Evolutionary conservation across 169 alveolate species (phyloP).

Genomic region (Theileria parva): DNA sequence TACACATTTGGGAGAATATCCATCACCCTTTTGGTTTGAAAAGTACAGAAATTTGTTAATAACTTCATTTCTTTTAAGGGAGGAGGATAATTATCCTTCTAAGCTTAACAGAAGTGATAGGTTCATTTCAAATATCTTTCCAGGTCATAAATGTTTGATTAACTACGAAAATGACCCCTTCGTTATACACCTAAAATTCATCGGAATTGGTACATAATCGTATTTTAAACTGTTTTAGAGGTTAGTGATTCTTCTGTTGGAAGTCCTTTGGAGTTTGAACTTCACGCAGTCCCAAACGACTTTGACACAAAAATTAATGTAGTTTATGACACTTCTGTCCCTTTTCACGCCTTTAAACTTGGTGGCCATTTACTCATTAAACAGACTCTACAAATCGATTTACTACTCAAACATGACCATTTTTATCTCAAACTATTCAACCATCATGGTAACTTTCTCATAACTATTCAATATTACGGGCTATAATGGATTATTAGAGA

Average conservation of each 20-base stretch:
- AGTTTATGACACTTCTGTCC: not conserved
- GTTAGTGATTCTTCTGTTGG: not conserved
- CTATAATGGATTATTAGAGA: not conserved
- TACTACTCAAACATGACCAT: slow-evolving; percentile 10
- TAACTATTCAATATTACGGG: too few relatives aligned
- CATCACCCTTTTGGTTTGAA: slow-evolving; percentile 16
- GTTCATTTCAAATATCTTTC: not conserved
- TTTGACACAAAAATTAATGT: not conserved
- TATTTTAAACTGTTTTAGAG: not conserved
- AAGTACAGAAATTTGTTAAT: slow-evolving; percentile 28
- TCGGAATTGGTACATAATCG: slow-evolving; percentile 2
- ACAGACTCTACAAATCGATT: slow-evolving; percentile 12
- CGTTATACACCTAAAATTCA: slow-evolving; percentile 5
- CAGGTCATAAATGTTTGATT: not conserved
- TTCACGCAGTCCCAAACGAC: not conserved
- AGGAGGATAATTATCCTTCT: not conserved
- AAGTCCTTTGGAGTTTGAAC: not conserved
- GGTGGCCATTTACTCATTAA: slow-evolving; percentile 27
- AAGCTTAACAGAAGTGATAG: slow-evolving; percentile 4
- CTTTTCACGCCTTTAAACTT: slow-evolving; percentile 10
- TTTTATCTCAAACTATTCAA: slow-evolving; percentile 26
- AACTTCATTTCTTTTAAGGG: not conserved
- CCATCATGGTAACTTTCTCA: slow-evolving; percentile 17
- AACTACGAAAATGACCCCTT: slow-evolving; percentile 5
- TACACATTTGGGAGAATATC: slow-evolving; percentile 14